These are phyloP conservation scores for Letharia lupina DNA, from an alignment of 495 filamentous ascomycete genomes.

Conservation along the genomic window DNA sequence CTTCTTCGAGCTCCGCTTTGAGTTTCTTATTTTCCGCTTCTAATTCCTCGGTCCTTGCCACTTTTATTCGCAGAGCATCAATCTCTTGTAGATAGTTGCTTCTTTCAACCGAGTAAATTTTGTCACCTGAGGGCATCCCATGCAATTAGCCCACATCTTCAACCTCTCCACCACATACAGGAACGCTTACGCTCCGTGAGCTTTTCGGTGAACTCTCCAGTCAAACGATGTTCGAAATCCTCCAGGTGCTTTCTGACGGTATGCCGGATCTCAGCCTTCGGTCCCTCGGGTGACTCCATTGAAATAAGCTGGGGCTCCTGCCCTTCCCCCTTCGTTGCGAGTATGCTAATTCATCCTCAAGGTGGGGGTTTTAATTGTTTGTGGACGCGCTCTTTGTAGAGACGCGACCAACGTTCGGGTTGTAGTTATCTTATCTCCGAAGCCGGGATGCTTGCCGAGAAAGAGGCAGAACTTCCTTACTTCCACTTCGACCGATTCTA, in stretches of 20 bases:
- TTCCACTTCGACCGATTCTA: neutral
- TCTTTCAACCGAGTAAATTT: conserved; percentile 14
- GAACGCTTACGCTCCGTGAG: conserved; percentile 9
- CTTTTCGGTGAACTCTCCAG: conserved; percentile 7
- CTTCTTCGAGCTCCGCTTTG: conserved; percentile 24
- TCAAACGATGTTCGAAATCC: conserved; percentile 4
- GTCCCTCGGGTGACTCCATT: conserved; percentile 4
- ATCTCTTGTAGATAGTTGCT: conserved; percentile 26
- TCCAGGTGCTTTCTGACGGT: neutral
- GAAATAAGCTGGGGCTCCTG: neutral
- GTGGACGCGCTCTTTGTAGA: neutral
- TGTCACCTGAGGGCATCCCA: conserved; percentile 2
- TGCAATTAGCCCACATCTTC: neutral
- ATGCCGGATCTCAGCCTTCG: conserved; percentile 8
- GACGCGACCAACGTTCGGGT: neutral
- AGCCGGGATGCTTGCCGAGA: neutral
- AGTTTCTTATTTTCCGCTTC: conserved; percentile 19
- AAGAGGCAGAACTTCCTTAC: no score
- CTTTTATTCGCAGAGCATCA: conserved; percentile 25
- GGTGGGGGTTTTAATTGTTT: neutral
- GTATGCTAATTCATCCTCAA: no score
- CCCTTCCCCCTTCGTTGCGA: no score
- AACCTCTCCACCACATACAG: neutral
- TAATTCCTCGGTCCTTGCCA: conserved; percentile 9
- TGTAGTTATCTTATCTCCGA: neutral